A percentile compares a stretch with the other conserved stretches of the same genome.
Evolutionary conservation across 2,329 filamentous ascomycete genomes (phyloP).

Genomic region (Aspergillus puulaauensis): DNA sequence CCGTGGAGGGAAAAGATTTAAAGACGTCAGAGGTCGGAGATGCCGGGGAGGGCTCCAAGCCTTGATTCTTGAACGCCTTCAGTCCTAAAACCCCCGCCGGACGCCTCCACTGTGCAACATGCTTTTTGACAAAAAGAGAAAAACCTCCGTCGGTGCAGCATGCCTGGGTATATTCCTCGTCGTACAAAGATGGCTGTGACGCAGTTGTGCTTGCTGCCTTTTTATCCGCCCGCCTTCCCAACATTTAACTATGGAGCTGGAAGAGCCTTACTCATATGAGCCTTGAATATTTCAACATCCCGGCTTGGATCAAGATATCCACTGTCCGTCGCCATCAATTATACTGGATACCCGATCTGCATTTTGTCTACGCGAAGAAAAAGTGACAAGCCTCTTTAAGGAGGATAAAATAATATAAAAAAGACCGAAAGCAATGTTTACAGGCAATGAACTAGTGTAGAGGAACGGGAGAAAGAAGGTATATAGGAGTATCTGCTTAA

Average conservation of each 20-base stretch:
- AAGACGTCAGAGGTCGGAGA: slow-evolving; percentile 42
- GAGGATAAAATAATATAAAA: neutral
- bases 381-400: slow-evolving; percentile 1
- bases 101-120: neutral
- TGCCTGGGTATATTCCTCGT: neutral
- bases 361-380: slow-evolving; percentile 10
- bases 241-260: neutral
- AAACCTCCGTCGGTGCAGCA: neutral
- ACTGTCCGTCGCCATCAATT: slow-evolving; percentile 6
- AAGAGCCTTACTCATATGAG: neutral
- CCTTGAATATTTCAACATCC: neutral
- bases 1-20: slow-evolving; percentile 40
- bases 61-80: slow-evolving; percentile 6
- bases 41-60: slow-evolving; percentile 30
- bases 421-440: neutral
- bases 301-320: neutral
- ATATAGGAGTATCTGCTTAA: slow-evolving; percentile 5
- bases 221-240: neutral
- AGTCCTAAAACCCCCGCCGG: neutral
- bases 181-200: neutral
- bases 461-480: neutral
- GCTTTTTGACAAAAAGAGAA: neutral
- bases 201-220: neutral
- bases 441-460: neutral
- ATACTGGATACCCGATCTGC: slow-evolving; percentile 37